Conservation (phyloP, 805 yeast species). For the Candida boidinii region DNA sequence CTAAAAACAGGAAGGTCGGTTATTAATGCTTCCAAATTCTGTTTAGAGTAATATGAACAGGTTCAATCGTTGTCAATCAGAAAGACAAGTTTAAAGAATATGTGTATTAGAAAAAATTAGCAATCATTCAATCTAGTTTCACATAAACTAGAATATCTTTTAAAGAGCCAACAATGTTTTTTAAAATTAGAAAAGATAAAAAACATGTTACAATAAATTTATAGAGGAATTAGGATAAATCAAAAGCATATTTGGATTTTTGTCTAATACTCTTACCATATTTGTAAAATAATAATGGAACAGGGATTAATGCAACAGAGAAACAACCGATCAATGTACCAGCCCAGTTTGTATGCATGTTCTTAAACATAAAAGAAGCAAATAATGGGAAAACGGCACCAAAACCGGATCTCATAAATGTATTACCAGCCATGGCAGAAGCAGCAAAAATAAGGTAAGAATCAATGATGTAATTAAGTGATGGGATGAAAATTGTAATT, state of each 20-base stretch:
- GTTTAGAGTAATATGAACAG: too few relatives aligned
- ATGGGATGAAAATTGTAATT: conserved; percentile 57
- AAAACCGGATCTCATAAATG: conserved; percentile 57
- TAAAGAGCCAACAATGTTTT: too few relatives aligned
- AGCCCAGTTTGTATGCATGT: conserved; percentile 72
- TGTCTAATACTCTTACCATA: conserved; percentile 51
- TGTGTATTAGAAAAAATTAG: too few relatives aligned
- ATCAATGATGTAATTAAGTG: conserved; percentile 67
- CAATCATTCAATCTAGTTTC: too few relatives aligned
- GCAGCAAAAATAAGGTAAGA: conserved; percentile 66
- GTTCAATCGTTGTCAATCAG: too few relatives aligned
- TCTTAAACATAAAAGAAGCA: conserved; percentile 59
- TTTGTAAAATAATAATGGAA: conserved; percentile 56
- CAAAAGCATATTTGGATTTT: conserved; percentile 50
- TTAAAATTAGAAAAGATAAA: too few relatives aligned
- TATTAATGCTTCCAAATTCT: too few relatives aligned
- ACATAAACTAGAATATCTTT: too few relatives aligned
- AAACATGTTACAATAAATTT: too few relatives aligned
- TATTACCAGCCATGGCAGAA: conserved; percentile 68
- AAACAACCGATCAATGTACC: conserved; percentile 62
- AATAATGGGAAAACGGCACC: conserved; percentile 53
- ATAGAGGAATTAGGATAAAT: conserved; percentile 6
- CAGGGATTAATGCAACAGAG: conserved; percentile 49
- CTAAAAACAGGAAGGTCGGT: too few relatives aligned
- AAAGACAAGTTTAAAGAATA: too few relatives aligned